phyloP scores from a whole-genome alignment of 1,139 yeast species.

The Geotrichum reessii region DNA sequence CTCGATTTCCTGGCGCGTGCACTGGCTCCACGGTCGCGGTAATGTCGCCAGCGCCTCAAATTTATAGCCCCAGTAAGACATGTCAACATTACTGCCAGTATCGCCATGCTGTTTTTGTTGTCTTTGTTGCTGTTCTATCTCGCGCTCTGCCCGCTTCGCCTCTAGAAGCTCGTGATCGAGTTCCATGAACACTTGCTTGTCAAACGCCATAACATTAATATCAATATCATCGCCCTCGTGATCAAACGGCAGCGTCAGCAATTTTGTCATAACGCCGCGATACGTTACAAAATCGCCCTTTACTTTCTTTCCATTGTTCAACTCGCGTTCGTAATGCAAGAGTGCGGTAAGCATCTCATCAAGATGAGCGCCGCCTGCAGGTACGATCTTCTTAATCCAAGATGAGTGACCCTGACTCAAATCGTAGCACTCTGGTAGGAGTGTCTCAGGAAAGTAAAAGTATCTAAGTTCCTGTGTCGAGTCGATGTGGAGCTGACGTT shows the following conservation, averaged over 20 bases:
- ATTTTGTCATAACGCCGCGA: conserved; percentile 70
- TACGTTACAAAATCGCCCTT: conserved; percentile 70
- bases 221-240: conserved; percentile 49
- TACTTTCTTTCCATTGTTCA: conserved; percentile 42
- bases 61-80: conserved; percentile 54
- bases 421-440: conserved; percentile 50
- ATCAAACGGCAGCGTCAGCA: conserved; percentile 58
- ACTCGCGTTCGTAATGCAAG: conserved; percentile 46
- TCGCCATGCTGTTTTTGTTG: conserved; percentile 21
- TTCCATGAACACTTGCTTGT: conserved; percentile 82
- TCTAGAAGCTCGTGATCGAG: conserved; percentile 44
- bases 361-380: conserved; percentile 44
- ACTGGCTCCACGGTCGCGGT: conserved; percentile 67
- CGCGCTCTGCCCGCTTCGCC: conserved; percentile 3
- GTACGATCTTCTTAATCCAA: conserved; percentile 53
- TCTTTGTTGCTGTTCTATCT: conserved; percentile 25
- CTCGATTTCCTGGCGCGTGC: conserved; percentile 61
- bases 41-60: conserved; percentile 78
- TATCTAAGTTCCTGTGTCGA: conserved; percentile 50
- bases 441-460: conserved; percentile 70
- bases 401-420: conserved; percentile 57
- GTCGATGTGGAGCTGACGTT: conserved; percentile 48
- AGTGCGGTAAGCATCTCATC: conserved; percentile 54
- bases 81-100: conserved; percentile 28
- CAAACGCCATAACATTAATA: conserved; percentile 58